Percentiles rank a stretch among this genome's conserved stretches.
Conservation (phyloP, 768 basidiomycete genomes). For the Lentinula edodes region DNA sequence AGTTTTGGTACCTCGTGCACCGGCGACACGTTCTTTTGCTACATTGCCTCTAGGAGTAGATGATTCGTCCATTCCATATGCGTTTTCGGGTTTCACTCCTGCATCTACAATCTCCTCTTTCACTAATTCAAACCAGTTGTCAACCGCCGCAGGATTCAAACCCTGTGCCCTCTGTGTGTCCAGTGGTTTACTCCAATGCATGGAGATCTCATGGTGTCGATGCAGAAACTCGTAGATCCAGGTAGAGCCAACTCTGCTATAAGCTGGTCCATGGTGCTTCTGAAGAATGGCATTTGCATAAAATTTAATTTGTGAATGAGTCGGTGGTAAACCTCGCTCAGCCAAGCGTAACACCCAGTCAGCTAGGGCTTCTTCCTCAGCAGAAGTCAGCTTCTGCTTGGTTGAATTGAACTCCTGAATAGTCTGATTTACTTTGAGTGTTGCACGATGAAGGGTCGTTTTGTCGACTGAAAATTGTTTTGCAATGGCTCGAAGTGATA, state of each 20-base stretch:
- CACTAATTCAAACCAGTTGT: constrained; percentile 28
- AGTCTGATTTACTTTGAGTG: background rate
- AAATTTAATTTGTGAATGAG: constrained; percentile 11
- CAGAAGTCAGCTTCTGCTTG: constrained; percentile 17
- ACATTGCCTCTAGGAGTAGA: constrained; percentile 21
- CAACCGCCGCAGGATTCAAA: constrained; percentile 22
- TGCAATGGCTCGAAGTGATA: background rate
- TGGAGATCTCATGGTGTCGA: constrained; percentile 22
- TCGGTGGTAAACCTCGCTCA: constrained; percentile 21
- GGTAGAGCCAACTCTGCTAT: constrained; percentile 15
- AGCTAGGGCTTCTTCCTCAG: constrained; percentile 23
- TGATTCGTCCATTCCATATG: constrained; percentile 35
- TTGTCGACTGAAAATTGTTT: background rate
- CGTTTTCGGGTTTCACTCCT: constrained; percentile 15
- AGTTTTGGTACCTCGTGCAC: constrained; percentile 16
- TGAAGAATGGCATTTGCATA: constrained; percentile 22
- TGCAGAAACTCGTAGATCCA: constrained; percentile 25
- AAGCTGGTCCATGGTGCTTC: constrained; percentile 9
- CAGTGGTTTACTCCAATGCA: constrained; percentile 26
- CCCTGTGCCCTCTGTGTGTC: constrained; percentile 21
- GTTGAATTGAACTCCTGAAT: background rate
- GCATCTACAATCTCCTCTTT: constrained; percentile 16
- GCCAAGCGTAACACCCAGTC: constrained; percentile 21
- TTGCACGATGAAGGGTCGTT: background rate
- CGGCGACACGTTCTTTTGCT: constrained; percentile 24